These are phyloP conservation scores for Haberlea rhodopensis DNA, from an alignment of 257 asterid species.

Conservation along the genomic window DNA sequence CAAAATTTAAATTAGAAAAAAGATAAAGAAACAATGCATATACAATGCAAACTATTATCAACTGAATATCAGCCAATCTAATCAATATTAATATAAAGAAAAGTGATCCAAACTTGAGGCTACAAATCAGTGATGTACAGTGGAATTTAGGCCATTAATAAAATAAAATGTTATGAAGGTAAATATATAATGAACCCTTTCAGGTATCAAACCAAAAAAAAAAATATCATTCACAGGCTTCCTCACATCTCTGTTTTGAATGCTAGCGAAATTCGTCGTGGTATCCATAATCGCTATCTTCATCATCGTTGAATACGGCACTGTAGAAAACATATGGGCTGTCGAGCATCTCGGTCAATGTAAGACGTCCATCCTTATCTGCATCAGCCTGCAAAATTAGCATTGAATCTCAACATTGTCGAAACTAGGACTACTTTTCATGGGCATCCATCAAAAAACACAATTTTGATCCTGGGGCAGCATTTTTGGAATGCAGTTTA, in stretches of 20 bases:
- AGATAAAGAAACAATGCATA: too few species aligned
- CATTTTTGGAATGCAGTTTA: neutral
- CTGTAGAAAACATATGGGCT: conserved; percentile 89
- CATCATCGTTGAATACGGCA: conserved; percentile 82
- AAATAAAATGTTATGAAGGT: neutral
- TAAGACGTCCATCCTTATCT: conserved; percentile 78
- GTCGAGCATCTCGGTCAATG: conserved; percentile 80
- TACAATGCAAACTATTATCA: too few species aligned
- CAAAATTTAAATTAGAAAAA: too few species aligned
- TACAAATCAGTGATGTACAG: neutral
- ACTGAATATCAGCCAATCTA: neutral
- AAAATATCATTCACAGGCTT: neutral
- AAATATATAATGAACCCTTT: too few species aligned
- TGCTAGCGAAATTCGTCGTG: conserved; percentile 83
- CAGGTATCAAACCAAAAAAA: neutral
- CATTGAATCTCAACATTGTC: conserved; percentile 18
- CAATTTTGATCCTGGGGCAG: neutral
- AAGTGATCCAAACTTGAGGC: neutral
- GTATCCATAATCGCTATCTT: conserved; percentile 57
- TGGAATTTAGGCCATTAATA: neutral
- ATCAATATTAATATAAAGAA: neutral
- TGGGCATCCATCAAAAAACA: neutral
- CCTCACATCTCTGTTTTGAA: conserved; percentile 13
- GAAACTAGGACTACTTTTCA: neutral
- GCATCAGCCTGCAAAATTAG: conserved; percentile 70